These are phyloP conservation scores for Fusarium nurragi DNA, from an alignment of 2,329 filamentous ascomycete species.

Conservation along the genomic window DNA sequence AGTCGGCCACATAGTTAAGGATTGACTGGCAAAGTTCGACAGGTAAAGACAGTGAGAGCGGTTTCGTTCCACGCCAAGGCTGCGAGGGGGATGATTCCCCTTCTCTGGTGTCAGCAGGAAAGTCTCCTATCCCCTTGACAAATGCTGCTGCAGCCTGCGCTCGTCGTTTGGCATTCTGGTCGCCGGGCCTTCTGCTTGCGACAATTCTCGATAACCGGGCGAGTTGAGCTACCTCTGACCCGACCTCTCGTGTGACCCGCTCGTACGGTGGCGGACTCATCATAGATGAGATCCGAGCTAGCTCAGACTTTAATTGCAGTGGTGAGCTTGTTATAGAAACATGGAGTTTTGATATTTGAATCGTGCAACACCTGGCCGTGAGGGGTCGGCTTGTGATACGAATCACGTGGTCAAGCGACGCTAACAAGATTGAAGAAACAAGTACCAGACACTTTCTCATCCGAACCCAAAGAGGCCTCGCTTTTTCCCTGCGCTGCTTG, in stretches of 20 bases:
- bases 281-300: too few relatives aligned
- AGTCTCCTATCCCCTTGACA: fast-evolving
- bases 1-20: neutral
- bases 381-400: neutral
- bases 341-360: too few relatives aligned
- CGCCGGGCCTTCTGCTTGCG: neutral
- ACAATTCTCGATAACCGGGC: neutral
- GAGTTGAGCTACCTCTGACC: neutral
- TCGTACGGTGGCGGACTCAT: neutral
- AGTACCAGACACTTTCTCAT: too few relatives aligned
- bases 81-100: fast-evolving
- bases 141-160: neutral
- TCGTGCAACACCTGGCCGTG: neutral
- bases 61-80: fast-evolving
- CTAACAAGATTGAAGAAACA: neutral
- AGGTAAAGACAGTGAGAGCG: neutral
- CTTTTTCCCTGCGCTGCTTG: too few relatives aligned
- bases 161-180: neutral
- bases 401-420: neutral
- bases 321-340: too few relatives aligned
- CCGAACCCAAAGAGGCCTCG: too few relatives aligned
- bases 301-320: too few relatives aligned
- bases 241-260: neutral
- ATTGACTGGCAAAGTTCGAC: neutral
- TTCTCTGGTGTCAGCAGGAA: fast-evolving